phyloP scores from a whole-genome alignment of 2,329 filamentous ascomycete genomes.

The Pseudogymnoascus sp. region DNA sequence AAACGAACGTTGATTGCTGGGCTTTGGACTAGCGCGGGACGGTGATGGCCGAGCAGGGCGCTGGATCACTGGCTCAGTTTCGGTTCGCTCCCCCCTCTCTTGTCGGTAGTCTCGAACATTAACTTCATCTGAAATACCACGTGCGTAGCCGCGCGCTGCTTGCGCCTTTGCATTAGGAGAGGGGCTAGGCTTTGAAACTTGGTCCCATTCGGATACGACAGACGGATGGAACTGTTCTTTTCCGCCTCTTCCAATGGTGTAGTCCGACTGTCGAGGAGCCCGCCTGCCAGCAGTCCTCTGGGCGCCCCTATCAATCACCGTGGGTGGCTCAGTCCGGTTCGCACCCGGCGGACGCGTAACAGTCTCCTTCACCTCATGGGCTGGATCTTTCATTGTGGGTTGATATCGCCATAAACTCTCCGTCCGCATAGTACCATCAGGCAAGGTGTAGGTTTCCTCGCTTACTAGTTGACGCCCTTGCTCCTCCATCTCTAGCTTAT shows the following conservation, averaged over 20 bases:
- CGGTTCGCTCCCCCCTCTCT: not conserved
- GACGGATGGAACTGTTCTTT: not conserved
- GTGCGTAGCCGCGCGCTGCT: not conserved
- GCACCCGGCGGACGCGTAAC: not conserved
- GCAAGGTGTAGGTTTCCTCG: not conserved
- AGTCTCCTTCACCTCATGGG: not conserved
- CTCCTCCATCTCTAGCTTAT: not conserved
- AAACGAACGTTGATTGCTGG: not conserved
- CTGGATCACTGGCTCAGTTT: not conserved
- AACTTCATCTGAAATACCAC: not conserved
- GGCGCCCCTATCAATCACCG: not conserved
- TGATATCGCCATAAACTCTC: constrained; percentile 9
- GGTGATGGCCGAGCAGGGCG: not conserved
- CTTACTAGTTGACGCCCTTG: constrained; percentile 6
- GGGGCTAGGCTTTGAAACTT: constrained; percentile 1
- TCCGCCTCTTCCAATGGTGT: not conserved
- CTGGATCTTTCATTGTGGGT: not conserved
- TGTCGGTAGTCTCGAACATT: not conserved
- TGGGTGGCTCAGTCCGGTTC: not conserved
- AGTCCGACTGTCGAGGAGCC: not conserved
- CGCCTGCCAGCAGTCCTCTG: not conserved
- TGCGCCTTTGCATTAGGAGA: not conserved
- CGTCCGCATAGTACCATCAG: not conserved
- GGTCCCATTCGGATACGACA: not conserved
- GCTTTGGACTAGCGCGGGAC: not conserved